phyloP scores from a whole-genome alignment of 179 eudicot species.

The Silene vulgaris region DNA sequence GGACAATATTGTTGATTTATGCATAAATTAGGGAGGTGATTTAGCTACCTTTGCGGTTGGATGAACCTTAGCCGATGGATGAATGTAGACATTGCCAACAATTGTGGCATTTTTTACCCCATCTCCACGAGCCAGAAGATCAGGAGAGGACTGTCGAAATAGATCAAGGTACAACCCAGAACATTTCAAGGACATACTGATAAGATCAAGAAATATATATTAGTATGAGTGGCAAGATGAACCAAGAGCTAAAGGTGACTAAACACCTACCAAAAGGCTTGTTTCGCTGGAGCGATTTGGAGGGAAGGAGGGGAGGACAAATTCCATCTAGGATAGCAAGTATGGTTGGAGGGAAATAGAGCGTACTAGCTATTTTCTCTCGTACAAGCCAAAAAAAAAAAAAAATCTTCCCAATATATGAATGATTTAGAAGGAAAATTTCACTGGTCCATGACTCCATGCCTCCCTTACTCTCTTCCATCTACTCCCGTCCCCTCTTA shows the following conservation, averaged over 20 bases:
- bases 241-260: too few relatives aligned
- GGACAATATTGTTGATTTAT: not conserved
- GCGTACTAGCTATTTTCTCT: not conserved
- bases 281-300: not conserved
- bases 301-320: not conserved
- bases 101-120: constrained; percentile 55
- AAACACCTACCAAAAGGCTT: not conserved
- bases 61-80: constrained; percentile 95
- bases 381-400: not conserved
- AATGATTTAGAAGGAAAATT: not conserved
- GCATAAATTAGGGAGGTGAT: not conserved
- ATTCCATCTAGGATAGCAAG: not conserved
- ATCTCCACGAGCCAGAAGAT: constrained; percentile 71
- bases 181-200: constrained; percentile 88
- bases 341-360: not conserved
- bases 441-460: too few relatives aligned
- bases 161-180: constrained; percentile 66
- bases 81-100: constrained; percentile 83
- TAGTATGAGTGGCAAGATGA: constrained; percentile 19
- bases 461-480: not conserved
- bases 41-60: constrained; percentile 78
- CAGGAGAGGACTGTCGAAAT: constrained; percentile 43
- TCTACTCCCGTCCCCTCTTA: not conserved
- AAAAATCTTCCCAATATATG: too few relatives aligned
- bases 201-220: constrained; percentile 13